Conservation (phyloP, 169 alveolate genomes). For the Cryptosporidium sp. region DNA sequence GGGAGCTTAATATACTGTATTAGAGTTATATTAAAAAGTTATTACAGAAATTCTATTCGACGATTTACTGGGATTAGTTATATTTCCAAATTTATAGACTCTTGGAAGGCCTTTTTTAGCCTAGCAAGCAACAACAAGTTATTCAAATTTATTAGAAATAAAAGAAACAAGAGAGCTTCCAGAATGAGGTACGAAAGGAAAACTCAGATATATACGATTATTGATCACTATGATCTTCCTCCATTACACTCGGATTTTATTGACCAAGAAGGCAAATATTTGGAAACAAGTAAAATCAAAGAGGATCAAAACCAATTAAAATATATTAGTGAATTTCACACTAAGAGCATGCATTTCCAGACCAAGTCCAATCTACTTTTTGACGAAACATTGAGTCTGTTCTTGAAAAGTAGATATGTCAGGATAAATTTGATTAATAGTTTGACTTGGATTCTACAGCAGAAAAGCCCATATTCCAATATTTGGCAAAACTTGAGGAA, state of each 20-base stretch:
- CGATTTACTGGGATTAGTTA: background rate
- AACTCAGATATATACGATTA: background rate
- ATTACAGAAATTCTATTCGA: background rate
- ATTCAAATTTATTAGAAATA: background rate
- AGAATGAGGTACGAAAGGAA: background rate
- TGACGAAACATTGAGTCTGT: constrained; percentile 19
- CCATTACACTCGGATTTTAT: background rate
- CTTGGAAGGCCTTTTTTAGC: background rate
- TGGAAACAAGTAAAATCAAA: background rate
- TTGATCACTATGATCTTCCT: background rate
- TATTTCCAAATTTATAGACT: background rate
- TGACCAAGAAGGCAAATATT: background rate
- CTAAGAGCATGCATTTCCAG: background rate
- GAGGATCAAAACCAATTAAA: background rate
- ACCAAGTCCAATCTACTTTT: constrained; percentile 22
- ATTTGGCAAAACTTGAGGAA: constrained; percentile 30
- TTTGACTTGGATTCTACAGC: constrained; percentile 55
- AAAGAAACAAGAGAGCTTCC: background rate
- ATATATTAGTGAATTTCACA: background rate
- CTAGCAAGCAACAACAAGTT: background rate
- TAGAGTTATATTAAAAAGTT: background rate
- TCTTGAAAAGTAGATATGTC: constrained; percentile 17
- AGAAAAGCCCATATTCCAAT: background rate
- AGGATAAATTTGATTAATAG: constrained; percentile 1
- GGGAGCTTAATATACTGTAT: background rate